A percentile compares a stretch with the other conserved stretches of the same genome.
Evolutionary conservation across 1,139 yeast species (phyloP).

Genomic region (Meyerozyma carpophila): DNA sequence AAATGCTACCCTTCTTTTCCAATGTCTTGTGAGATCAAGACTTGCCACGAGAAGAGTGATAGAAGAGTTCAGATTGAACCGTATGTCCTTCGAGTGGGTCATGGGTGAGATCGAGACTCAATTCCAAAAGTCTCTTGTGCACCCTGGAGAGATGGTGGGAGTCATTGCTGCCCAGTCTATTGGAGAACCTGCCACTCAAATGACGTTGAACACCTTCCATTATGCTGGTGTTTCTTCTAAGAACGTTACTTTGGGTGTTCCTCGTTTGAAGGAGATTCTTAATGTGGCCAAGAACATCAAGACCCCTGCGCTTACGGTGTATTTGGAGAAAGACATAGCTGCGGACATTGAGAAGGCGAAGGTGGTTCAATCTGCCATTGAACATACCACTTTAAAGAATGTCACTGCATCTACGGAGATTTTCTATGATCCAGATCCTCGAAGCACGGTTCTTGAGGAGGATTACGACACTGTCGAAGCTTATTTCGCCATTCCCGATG

Average conservation of each 20-base stretch:
- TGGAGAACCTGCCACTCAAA: conserved; percentile 99
- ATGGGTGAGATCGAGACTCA: conserved; percentile 90
- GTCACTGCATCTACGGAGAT: conserved; percentile 98
- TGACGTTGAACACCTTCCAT: conserved; percentile 99
- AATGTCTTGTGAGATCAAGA: conserved; percentile 87
- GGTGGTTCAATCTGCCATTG: conserved; percentile 92
- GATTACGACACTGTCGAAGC: conserved; percentile 97
- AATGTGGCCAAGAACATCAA: conserved; percentile 97
- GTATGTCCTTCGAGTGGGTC: conserved; percentile 92
- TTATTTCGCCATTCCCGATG: conserved; percentile 96
- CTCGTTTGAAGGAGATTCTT: conserved; percentile 97
- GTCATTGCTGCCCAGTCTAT: conserved; percentile 98
- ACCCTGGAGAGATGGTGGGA: conserved; percentile 99
- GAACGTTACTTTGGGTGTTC: conserved; percentile 99
- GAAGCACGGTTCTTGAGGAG: conserved; percentile 90
- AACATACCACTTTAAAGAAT: conserved; percentile 89
- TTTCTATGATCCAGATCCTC: conserved; percentile 96
- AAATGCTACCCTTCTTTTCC: conserved; percentile 87
- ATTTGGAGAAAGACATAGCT: conserved; percentile 74
- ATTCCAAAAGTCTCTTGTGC: conserved; percentile 87
- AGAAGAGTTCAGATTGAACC: conserved; percentile 82
- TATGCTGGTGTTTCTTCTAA: conserved; percentile 99
- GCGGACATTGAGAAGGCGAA: conserved; percentile 90
- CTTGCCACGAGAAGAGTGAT: conserved; percentile 85
- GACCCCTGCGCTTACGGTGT: conserved; percentile 96